Evolutionary conservation across 768 basidiomycete genomes (phyloP), one percentile per base, ranked within the genome.

Genomic region (Boletus tomentosulus): DNA sequence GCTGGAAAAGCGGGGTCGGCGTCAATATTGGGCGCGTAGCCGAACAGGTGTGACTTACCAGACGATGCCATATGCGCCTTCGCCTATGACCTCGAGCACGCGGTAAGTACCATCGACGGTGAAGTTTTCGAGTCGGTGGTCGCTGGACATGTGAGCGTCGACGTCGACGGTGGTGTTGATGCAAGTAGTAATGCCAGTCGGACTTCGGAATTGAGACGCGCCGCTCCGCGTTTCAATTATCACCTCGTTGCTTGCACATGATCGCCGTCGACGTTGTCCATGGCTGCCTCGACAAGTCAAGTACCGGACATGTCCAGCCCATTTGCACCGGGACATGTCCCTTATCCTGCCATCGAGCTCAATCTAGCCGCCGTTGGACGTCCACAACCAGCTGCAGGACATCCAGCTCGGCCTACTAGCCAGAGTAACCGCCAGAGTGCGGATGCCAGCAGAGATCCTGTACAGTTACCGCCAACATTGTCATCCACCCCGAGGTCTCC

Each of bases 41-140:
- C 33, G 25, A 51, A 27, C 11, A 25, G 30, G 8, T 27, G 37
- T 47, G 27, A 76, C 66, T 52, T 39, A 67, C 76, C 87, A 87
- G 43, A 97, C 95, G 65, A 95, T 84, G 37, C 94, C 95, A 72
- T 96, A 96, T 13, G 92, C 94, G 39, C 95, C 96, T 66, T 98
- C 96, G 31, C 96, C 94, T 50, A 94, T 90, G 56, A 91, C 84
- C 70, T 92, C 89, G 46, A 89, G 72, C 1, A 89, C 82, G 65
- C 83, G 79, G 69, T 94, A 95, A 64, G 73, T 69, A 48, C 74
- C 71, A 41, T 76, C 79, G 50, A 79, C 77, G 52, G 75, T 71
- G 54, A 84, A 85, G 53, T 70, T 74, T 38, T 73, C 64, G 56
- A 78, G 68, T 57, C 72, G 60, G 51, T 56, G 48, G 46, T 69